Base-by-base conservation (phyloP, 257 asterid genomes). In the Sherardia arvensis region DNA sequence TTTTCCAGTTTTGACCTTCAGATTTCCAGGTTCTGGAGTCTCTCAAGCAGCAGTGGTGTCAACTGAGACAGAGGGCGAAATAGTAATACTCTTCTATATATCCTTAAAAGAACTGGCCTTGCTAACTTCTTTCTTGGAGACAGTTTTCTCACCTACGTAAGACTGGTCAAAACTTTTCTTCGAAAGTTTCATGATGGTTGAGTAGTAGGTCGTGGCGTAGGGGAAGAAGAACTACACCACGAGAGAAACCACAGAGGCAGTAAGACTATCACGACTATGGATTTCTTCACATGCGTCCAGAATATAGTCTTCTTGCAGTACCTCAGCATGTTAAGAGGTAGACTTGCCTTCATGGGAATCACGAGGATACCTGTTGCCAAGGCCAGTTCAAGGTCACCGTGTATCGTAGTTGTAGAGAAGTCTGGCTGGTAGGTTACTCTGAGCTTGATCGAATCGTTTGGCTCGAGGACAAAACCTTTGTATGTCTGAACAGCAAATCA, bases 321-420 rank as follows among this genome's bases (percentile, higher is more conserved):
- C 71, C 78, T 73, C 28, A 85, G 69, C 83, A 82, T 69, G 77
- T 65, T 65, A 53, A 73, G 61, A 17, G 99, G 87, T 54, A 84
- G 57, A 73, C 84, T 85, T n/a, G 86, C 95, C 81, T 81, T 84
- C 97, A 92, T 85, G 27, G 97, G 99, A 72, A 93, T 78, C 74
- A 90, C 90, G 66, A 84, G 71, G 65, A 82, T 77, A 53, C 96
- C 95, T 56, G 81, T 71, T n/a, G 88, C 69, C 71, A 85, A 77
- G 66, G 70, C 74, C 74, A 87, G 79, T 58, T 84, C 88, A 65
- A 87, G 91, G 72, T 89, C 96, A 78, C 99, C 78, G 60, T 79
- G 87, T 45, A 87, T 45, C 20, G 85, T 82, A 43, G 87, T 81
- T 26, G 77, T 70, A 20, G 88, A 74, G 77, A 85, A 92, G 82